A percentile compares a stretch with the other conserved stretches of the same genome.
Evolutionary conservation across 768 basidiomycete genomes (phyloP).

Genomic region (Leccinum sublutescens): DNA sequence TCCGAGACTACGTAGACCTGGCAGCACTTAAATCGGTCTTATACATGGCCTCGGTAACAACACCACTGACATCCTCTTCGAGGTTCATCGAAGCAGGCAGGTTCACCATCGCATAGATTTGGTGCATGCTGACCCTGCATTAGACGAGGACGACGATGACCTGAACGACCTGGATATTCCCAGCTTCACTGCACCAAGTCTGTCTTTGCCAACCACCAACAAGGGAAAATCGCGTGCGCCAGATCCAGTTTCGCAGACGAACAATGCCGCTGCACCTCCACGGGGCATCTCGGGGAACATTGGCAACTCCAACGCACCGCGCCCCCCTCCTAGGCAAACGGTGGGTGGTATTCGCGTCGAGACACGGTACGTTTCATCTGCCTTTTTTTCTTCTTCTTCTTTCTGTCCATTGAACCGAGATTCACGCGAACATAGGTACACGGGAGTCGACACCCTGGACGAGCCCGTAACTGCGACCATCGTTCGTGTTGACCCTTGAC

Average conservation of each 20-base stretch:
- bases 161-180: slow-evolving; percentile 81
- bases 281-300: slow-evolving; percentile 69
- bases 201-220: slow-evolving; percentile 45
- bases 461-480: slow-evolving; percentile 90
- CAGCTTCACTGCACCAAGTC: slow-evolving; percentile 66
- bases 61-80: slow-evolving; percentile 60
- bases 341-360: slow-evolving; percentile 89
- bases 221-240: slow-evolving; percentile 74
- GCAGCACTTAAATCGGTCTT: slow-evolving; percentile 1
- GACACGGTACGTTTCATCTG: slow-evolving; percentile 58
- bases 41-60: slow-evolving; percentile 30
- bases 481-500: slow-evolving; percentile 46
- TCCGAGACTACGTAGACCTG: not conserved
- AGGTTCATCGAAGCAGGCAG: slow-evolving; percentile 81
- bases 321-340: slow-evolving; percentile 53
- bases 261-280: slow-evolving; percentile 31
- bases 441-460: slow-evolving; percentile 87
- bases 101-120: slow-evolving; percentile 1
- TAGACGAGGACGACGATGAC: slow-evolving; percentile 75
- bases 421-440: slow-evolving; percentile 43
- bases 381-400: not conserved
- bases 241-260: slow-evolving; percentile 48
- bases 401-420: not conserved
- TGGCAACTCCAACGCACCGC: slow-evolving; percentile 46
- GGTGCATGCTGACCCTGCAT: slow-evolving; percentile 3